Evolutionary conservation across 495 filamentous ascomycete species (phyloP).

Genomic region (Penicillium malachiteum): DNA sequence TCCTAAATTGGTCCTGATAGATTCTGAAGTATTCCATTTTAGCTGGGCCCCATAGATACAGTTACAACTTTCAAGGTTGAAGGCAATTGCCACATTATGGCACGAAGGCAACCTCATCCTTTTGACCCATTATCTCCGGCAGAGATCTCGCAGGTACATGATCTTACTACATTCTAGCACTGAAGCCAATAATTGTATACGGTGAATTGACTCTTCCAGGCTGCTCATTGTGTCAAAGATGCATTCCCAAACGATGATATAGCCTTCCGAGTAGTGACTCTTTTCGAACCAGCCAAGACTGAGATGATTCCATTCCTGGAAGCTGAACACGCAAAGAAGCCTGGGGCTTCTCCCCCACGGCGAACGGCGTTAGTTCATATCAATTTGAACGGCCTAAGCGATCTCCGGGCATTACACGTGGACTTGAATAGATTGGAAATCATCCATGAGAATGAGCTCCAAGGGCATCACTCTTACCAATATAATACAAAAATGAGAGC

Average conservation of each 20-base stretch:
- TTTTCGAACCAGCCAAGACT: constrained; percentile 28
- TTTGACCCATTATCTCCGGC: background rate
- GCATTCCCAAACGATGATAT: background rate
- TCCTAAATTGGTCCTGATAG: too few relatives aligned
- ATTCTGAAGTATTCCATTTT: too few relatives aligned
- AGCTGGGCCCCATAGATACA: too few relatives aligned
- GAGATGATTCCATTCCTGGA: constrained; percentile 29
- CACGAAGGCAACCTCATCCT: background rate
- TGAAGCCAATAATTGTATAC: too few relatives aligned
- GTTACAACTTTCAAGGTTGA: too few relatives aligned
- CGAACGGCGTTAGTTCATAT: background rate
- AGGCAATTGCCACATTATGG: background rate
- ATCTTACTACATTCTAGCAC: too few relatives aligned
- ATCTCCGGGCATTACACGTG: background rate
- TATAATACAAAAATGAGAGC: too few relatives aligned
- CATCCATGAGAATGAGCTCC: too few relatives aligned
- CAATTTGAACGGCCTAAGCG: background rate
- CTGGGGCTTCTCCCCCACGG: background rate
- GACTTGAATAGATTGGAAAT: too few relatives aligned
- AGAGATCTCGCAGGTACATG: background rate
- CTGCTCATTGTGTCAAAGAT: too few relatives aligned
- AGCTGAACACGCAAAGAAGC: constrained; percentile 13
- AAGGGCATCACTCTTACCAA: too few relatives aligned
- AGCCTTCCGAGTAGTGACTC: constrained; percentile 23
- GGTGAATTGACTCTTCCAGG: too few relatives aligned